phyloP scores from a whole-genome alignment of 2,329 filamentous ascomycete species.

The Zymoseptoria pseudotritici region DNA sequence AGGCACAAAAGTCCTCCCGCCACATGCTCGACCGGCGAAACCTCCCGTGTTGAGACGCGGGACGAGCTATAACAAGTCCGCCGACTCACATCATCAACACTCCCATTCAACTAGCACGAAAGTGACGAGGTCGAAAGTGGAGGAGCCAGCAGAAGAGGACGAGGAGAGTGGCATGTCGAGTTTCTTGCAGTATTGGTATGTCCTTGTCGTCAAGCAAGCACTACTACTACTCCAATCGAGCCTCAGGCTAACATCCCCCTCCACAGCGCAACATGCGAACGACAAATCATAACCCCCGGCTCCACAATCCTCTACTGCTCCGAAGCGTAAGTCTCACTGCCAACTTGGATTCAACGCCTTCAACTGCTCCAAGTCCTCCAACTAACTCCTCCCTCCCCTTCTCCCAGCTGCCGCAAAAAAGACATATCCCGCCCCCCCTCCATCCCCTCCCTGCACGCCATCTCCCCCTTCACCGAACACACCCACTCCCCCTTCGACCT shows the following conservation, averaged over 20 bases:
- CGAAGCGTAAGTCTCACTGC: constrained; percentile 45
- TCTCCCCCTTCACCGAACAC: constrained; percentile 4
- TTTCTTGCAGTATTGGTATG: constrained; percentile 48
- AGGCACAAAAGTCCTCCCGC: constrained; percentile 20
- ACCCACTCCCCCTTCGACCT: constrained; percentile 6
- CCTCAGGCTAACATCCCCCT: background rate
- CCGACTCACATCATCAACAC: constrained; percentile 5
- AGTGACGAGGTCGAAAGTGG: constrained; percentile 13
- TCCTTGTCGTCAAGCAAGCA: background rate
- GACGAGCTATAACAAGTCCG: constrained; percentile 19
- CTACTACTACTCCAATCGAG: background rate
- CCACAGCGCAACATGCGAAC: constrained; percentile 55
- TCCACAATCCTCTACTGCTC: constrained; percentile 57
- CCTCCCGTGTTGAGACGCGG: constrained; percentile 18
- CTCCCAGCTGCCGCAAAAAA: constrained; percentile 39
- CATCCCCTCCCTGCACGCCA: constrained; percentile 14
- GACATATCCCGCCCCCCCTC: constrained; percentile 27
- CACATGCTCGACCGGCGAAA: constrained; percentile 20
- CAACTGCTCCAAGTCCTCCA: background rate
- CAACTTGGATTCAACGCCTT: background rate
- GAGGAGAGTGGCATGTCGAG: constrained; percentile 46
- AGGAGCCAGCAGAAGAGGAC: constrained; percentile 24
- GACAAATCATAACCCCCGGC: constrained; percentile 55
- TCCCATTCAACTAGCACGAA: constrained; percentile 8
- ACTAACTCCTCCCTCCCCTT: constrained; percentile 4